Evolutionary conservation across 2,329 filamentous ascomycete genomes (phyloP), one percentile per base, ranked within the genome.

Genomic region (Aspergillus hortae): DNA sequence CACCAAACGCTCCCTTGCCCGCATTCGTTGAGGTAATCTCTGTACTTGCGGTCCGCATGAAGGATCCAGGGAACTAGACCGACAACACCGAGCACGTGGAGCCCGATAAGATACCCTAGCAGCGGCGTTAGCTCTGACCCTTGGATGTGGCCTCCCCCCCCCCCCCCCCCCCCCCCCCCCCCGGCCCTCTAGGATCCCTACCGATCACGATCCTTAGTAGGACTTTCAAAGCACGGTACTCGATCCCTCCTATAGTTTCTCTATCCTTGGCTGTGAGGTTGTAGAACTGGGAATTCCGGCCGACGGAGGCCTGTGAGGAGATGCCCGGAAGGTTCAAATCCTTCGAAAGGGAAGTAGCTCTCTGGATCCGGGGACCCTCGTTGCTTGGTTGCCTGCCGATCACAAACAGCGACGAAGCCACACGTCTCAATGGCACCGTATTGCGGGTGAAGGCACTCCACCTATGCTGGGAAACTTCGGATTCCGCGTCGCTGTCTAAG

Each of bases 161-260:
- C n/a, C n/a, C n/a, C n/a, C n/a, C n/a, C n/a, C n/a, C n/a, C n/a
- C n/a, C n/a, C n/a, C n/a, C n/a, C n/a, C n/a, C n/a, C n/a, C n/a
- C n/a, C n/a, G n/a, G n/a, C n/a, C n/a, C n/a, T n/a, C n/a, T n/a
- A n/a, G n/a, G n/a, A n/a, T 36, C 15, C 15, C 21, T 25, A n/a
- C 74, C 62, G 25, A 67, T 55, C 0, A 73, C 68, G 53, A 80
- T 75, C 55, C 77, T 78, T 12, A 80, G 59, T 10, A 82, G 61
- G 1, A 80, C 56, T 56, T 76, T 78, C 25, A 81, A 60, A 27
- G 72, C 76, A 0, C 76, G 71, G 40, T 81, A 81, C 58, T 81
- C 79, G 32, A 80, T 75, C 0, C 78, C 79, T 0, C 79, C 78
- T 0, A 81, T 65, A 12, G 68, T 64, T 50, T 78, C 74, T 5